phyloP scores from a whole-genome alignment of 2,329 filamentous ascomycete species.

The Byssothecium circinans region DNA sequence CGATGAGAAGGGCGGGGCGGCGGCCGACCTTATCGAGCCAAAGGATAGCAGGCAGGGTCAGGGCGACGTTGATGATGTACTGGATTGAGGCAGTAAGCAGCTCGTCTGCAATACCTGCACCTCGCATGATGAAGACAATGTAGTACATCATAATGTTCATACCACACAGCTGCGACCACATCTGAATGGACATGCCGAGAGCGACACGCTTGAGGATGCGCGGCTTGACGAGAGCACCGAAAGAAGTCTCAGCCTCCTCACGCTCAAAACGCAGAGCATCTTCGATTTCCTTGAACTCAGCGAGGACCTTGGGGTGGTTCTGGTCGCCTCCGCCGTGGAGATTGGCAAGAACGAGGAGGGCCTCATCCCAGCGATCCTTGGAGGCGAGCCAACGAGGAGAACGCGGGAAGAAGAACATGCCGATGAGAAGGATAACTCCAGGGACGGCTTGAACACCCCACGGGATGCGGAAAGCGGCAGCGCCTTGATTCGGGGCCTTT shows the following conservation, averaged over 20 bases:
- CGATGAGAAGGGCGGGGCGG: slow-evolving; percentile 58
- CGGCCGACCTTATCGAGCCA: slow-evolving; percentile 63
- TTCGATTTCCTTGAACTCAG: slow-evolving; percentile 64
- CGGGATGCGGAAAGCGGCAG: slow-evolving; percentile 45
- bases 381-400: slow-evolving; percentile 72
- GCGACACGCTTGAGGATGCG: slow-evolving; percentile 60
- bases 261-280: slow-evolving; percentile 58
- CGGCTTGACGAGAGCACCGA: slow-evolving; percentile 53
- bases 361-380: slow-evolving; percentile 68
- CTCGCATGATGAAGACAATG: slow-evolving; percentile 63
- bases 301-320: slow-evolving; percentile 62
- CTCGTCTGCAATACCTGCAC: slow-evolving; percentile 58
- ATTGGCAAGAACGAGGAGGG: slow-evolving; percentile 55
- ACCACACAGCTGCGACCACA: slow-evolving; percentile 62
- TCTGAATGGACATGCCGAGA: slow-evolving; percentile 61
- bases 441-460: slow-evolving; percentile 50
- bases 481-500: slow-evolving; percentile 47
- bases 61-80: slow-evolving; percentile 64
- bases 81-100: slow-evolving; percentile 64
- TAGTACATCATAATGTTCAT: slow-evolving; percentile 65
- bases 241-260: slow-evolving; percentile 55
- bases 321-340: slow-evolving; percentile 61
- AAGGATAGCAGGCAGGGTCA: slow-evolving; percentile 63
- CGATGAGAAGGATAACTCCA: slow-evolving; percentile 41
- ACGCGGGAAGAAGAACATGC: slow-evolving; percentile 47